These are phyloP conservation scores for Knoxdaviesia proteae DNA, from an alignment of 2,329 filamentous ascomycete genomes.

Conservation along the genomic window DNA sequence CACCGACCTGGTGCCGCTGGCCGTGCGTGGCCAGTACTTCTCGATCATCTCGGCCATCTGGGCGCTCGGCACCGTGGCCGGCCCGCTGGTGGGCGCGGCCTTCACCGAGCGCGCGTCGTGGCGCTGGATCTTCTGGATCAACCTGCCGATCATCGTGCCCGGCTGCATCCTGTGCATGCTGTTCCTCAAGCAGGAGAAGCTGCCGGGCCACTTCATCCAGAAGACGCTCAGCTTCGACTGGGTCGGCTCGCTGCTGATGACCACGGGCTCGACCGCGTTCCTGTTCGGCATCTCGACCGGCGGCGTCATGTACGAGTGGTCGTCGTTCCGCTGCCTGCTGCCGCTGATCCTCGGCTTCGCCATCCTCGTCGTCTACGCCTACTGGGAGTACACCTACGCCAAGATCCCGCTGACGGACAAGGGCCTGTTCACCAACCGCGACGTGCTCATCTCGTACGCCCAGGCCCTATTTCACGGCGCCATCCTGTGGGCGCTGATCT, in stretches of 20 bases:
- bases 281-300: slow-evolving; percentile 28
- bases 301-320: slow-evolving; percentile 44
- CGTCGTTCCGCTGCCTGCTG: slow-evolving; percentile 37
- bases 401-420: slow-evolving; percentile 26
- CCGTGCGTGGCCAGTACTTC: slow-evolving; percentile 19
- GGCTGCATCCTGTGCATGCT: slow-evolving; percentile 8
- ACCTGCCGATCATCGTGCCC: slow-evolving; percentile 12
- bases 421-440: slow-evolving; percentile 24
- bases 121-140: slow-evolving; percentile 17
- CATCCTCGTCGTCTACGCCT: slow-evolving; percentile 27
- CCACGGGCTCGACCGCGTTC: slow-evolving; percentile 30
- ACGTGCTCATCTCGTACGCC: slow-evolving; percentile 24
- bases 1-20: slow-evolving; percentile 18
- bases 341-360: slow-evolving; percentile 34
- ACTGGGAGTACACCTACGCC: slow-evolving; percentile 31
- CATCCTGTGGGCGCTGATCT: slow-evolving; percentile 30
- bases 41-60: slow-evolving; percentile 22
- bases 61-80: slow-evolving; percentile 28
- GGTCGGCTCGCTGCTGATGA: slow-evolving; percentile 38
- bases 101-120: slow-evolving; percentile 9
- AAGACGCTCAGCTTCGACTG: slow-evolving; percentile 30
- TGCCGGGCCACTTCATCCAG: slow-evolving; percentile 6
- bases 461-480: slow-evolving; percentile 37
- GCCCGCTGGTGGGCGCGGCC: slow-evolving; percentile 10
- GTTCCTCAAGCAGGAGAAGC: slow-evolving; percentile 9